Conservation (phyloP, 1,284 basidiomycete species). For the Irpex sp. region DNA sequence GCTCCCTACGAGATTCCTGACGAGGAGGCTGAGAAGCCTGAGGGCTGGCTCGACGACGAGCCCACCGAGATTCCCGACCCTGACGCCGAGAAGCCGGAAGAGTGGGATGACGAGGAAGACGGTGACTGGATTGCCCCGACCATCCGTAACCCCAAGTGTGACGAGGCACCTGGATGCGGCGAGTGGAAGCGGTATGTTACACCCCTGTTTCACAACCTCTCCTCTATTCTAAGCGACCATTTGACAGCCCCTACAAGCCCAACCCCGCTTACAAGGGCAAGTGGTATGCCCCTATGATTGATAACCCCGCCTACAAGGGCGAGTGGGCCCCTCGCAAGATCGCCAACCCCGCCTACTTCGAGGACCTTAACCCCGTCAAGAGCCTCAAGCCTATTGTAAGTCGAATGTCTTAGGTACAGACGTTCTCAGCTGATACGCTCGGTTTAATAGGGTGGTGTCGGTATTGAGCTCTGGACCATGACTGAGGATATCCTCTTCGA, state of each 20-base stretch:
- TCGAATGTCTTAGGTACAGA: conserved; percentile 4
- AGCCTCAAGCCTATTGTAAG: conserved; percentile 78
- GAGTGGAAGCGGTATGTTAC: conserved; percentile 73
- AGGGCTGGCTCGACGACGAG: conserved; percentile 95
- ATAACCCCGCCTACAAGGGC: conserved; percentile 98
- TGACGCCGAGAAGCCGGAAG: conserved; percentile 94
- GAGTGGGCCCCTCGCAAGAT: conserved; percentile 93
- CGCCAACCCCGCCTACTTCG: conserved; percentile 89
- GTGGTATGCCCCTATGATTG: conserved; percentile 91
- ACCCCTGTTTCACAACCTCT: neutral
- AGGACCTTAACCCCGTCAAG: conserved; percentile 85
- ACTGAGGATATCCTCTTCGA: conserved; percentile 95
- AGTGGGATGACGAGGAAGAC: conserved; percentile 99
- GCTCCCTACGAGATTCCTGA: conserved; percentile 91
- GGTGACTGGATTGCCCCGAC: conserved; percentile 96
- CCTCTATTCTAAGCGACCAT: neutral
- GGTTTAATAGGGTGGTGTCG: conserved; percentile 74
- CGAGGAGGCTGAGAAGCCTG: conserved; percentile 85
- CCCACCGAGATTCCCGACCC: conserved; percentile 84
- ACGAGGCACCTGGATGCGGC: conserved; percentile 90
- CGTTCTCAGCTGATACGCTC: conserved; percentile 1
- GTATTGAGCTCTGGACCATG: conserved; percentile 99
- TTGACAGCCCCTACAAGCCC: conserved; percentile 71
- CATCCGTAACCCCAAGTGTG: conserved; percentile 87
- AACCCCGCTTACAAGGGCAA: conserved; percentile 96